Percentiles rank a stretch among this genome's conserved stretches.
phyloP scores from a whole-genome alignment of 768 basidiomycete genomes.

The Mycena latifolia region DNA sequence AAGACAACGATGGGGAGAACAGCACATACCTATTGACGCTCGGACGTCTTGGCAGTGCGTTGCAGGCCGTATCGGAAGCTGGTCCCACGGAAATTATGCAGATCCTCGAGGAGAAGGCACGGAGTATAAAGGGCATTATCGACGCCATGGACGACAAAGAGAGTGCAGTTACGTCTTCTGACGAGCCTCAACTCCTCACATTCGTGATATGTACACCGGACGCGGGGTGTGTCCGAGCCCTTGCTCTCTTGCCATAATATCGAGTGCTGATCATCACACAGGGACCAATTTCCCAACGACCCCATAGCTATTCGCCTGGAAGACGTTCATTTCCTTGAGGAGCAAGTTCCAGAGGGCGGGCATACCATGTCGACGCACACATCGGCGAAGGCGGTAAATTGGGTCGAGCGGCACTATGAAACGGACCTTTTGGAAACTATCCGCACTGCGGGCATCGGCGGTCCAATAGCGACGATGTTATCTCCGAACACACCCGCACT shows the following conservation, averaged over 20 bases:
- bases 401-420: conserved; percentile 16
- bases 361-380: not conserved
- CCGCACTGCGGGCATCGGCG: conserved; percentile 12
- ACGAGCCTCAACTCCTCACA: no score
- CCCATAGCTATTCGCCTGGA: conserved; percentile 9
- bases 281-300: not conserved
- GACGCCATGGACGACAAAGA: no score
- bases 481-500: conserved; percentile 6
- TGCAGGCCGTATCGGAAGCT: no score
- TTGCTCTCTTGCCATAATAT: not conserved
- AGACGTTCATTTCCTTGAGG: not conserved
- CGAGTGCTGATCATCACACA: not conserved
- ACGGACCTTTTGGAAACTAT: not conserved
- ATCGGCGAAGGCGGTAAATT: conserved; percentile 8
- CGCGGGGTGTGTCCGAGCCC: not conserved
- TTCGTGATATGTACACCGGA: conserved; percentile 13
- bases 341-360: not conserved
- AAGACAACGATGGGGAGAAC: conserved; percentile 29
- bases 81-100: no score
- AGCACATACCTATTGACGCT: conserved; percentile 63
- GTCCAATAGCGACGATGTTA: conserved; percentile 17
- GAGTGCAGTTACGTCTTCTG: no score
- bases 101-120: no score
- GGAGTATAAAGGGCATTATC: no score
- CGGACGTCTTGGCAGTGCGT: no score